A percentile compares a stretch with the other conserved stretches of the same genome.
Conservation (phyloP, 495 filamentous ascomycete genomes). For the Penicillium arizonense region DNA sequence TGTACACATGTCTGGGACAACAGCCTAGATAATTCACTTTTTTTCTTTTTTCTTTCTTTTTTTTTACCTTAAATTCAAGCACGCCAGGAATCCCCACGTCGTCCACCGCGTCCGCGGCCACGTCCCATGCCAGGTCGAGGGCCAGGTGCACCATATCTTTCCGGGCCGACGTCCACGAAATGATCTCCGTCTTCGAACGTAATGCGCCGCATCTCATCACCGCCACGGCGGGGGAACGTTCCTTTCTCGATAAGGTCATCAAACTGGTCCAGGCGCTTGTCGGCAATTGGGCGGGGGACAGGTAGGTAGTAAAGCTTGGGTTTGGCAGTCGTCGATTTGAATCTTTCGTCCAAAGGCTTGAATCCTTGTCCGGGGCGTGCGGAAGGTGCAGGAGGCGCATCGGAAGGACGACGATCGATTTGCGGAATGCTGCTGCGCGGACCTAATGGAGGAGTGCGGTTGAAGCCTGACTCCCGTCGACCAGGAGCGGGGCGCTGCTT, state of each 20-base stretch:
- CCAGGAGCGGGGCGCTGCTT: conserved; percentile 21
- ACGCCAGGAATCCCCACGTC: conserved; percentile 11
- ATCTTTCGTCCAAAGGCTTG: conserved; percentile 62
- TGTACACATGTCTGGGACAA: conserved; percentile 1
- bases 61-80: background rate
- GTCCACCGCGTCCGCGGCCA: conserved; percentile 36
- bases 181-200: conserved; percentile 71
- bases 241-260: conserved; percentile 49
- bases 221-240: conserved; percentile 44
- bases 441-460: conserved; percentile 33
- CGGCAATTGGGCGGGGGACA: conserved; percentile 47
- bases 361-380: conserved; percentile 46
- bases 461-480: conserved; percentile 27
- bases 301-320: conserved; percentile 69
- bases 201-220: conserved; percentile 69
- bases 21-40: background rate
- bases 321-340: conserved; percentile 60
- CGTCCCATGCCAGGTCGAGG: conserved; percentile 28
- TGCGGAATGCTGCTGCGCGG: conserved; percentile 31
- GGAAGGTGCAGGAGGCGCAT: conserved; percentile 12
- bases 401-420: conserved; percentile 22
- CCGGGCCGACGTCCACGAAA: conserved; percentile 74
- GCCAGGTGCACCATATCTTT: conserved; percentile 43
- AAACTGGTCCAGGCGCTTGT: conserved; percentile 67
- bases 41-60: background rate